Evolutionary conservation across 345 rosid genomes (phyloP), one percentile per base, ranked within the genome.

Genomic region (Arabidopsis suecica): DNA sequence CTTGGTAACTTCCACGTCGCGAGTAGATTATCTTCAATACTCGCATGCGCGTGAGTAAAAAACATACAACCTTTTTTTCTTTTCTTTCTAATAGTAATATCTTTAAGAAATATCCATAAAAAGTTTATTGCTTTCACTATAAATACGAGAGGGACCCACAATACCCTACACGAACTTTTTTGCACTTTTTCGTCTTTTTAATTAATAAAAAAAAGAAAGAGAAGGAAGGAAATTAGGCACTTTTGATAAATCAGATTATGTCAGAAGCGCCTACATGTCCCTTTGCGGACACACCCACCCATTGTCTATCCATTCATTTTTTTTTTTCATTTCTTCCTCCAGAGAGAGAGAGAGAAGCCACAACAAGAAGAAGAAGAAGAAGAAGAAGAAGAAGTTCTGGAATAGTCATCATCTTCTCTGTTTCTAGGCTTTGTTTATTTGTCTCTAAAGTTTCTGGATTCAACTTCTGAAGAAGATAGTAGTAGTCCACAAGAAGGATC

Each of bases 111-210:
- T 8, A 38, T 30, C 3, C 73, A 65, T 0, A 50, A 41, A 41
- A 51, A 65, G 59, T 71, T 71, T 77, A 61, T 80, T 73, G 75
- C 80, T 73, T 77, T 81, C 77, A 75, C 65, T 64, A 73, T 65
- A 84, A 82, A 83, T 83, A 81, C 78, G 78, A 75, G 48, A 16
- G 79, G 90, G 88, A 28, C 96, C 90, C 91, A 71, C 88, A 49
- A 25, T 49, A 55, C 78, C 82, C 69, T 49, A 48, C 65, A 44
- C 3, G 5, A 48, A 64, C 28, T 40, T 77, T 77, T 63, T 53
- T 69, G 64, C 73, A 50, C 74, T 76, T 65, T 42, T 61, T 10
- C 14, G 20, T 5, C 1, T 37, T 28, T 30, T 40, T 20, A 33
- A 30, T 38, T 14, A 8, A 5, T 14, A 8, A 13, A 18, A 18